Evolutionary conservation across 148 eudicot genomes (phyloP).

Genomic region (Arctostaphylos glauca): DNA sequence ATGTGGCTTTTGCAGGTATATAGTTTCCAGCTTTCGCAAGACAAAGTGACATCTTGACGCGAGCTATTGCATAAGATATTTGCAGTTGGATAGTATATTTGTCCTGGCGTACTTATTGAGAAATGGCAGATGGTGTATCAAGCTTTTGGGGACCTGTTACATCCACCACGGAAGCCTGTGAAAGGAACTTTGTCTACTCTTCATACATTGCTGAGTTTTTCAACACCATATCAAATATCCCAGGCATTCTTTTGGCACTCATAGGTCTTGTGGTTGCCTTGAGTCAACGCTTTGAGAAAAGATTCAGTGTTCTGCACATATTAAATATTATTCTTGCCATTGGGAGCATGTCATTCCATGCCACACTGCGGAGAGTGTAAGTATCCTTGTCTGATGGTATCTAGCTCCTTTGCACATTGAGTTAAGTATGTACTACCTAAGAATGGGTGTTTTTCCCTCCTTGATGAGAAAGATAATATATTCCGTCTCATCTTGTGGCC

Average conservation of each 20-base stretch:
- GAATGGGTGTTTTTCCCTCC: neutral
- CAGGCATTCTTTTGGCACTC: constrained; percentile 64
- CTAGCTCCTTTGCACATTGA: neutral
- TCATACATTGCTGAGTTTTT: constrained; percentile 80
- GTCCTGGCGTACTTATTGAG: constrained; percentile 9
- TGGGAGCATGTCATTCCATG: constrained; percentile 82
- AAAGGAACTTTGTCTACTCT: constrained; percentile 65
- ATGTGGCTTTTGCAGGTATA: constrained; percentile 1
- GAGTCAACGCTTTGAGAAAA: constrained; percentile 76
- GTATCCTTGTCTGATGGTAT: constrained; percentile 19
- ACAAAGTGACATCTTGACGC: neutral
- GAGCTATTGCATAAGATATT: neutral
- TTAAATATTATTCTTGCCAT: constrained; percentile 78
- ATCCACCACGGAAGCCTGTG: constrained; percentile 74
- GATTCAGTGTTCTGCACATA: constrained; percentile 76
- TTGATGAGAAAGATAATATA: neutral
- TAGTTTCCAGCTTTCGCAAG: neutral
- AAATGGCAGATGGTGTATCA: constrained; percentile 64
- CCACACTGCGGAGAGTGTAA: constrained; percentile 73
- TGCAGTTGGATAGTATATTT: neutral
- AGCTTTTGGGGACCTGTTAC: constrained; percentile 96
- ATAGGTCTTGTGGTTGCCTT: constrained; percentile 69
- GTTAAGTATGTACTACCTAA: neutral
- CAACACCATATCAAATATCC: constrained; percentile 72
- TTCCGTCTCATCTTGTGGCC: neutral